These are phyloP conservation scores for Gymnopus androsaceus DNA, from an alignment of 1,284 basidiomycete species.

Conservation along the genomic window DNA sequence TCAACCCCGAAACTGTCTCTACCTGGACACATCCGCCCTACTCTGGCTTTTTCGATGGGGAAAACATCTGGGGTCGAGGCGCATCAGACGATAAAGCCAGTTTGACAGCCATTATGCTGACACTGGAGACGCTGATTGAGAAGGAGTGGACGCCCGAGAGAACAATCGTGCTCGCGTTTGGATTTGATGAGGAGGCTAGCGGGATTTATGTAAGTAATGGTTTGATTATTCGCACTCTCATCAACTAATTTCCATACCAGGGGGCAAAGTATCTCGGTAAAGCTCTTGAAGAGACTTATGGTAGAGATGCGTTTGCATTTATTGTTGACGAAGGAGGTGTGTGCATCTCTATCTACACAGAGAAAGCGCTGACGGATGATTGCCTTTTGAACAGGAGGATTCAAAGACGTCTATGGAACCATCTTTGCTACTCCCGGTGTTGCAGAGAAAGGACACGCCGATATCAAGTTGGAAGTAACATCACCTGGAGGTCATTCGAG, in stretches of 20 bases:
- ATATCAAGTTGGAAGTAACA: constrained; percentile 55
- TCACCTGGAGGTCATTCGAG: constrained; percentile 72
- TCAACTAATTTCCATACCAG: constrained; percentile 27
- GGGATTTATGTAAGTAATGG: constrained; percentile 44
- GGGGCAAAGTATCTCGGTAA: constrained; percentile 55
- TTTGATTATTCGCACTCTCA: background rate
- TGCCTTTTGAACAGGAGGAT: constrained; percentile 34
- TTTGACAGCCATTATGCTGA: constrained; percentile 55
- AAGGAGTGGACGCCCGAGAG: constrained; percentile 56
- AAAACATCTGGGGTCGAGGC: constrained; percentile 62
- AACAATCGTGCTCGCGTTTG: constrained; percentile 67
- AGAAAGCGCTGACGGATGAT: background rate
- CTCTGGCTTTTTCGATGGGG: constrained; percentile 65
- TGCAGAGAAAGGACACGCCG: constrained; percentile 69
- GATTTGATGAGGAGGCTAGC: constrained; percentile 75
- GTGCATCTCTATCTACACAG: constrained; percentile 19
- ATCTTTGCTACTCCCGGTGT: constrained; percentile 59
- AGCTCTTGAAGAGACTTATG: constrained; percentile 56
- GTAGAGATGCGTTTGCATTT: constrained; percentile 59
- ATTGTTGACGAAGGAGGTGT: constrained; percentile 61
- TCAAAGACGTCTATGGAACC: constrained; percentile 38
- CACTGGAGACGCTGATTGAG: constrained; percentile 59
- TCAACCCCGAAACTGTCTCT: constrained; percentile 52
- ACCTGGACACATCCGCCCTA: constrained; percentile 67
- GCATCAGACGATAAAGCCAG: constrained; percentile 61